Conservation (phyloP, 1,284 basidiomycete genomes). For the Cronartium ribicola region DNA sequence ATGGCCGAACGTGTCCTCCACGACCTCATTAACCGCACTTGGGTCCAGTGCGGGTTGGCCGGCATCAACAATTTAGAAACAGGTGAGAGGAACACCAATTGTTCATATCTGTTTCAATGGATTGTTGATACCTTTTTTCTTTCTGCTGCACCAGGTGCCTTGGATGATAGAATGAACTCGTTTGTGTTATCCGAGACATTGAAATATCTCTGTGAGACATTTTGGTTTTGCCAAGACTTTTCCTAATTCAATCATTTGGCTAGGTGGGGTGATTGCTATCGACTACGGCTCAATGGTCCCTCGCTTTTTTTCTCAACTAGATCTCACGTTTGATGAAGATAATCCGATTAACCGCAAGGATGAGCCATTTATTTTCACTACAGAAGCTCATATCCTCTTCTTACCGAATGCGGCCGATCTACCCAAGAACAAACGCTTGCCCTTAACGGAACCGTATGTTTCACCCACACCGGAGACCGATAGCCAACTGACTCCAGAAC, state of each 20-base stretch:
- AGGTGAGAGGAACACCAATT: constrained; percentile 55
- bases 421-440: not conserved
- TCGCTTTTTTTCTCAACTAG: constrained; percentile 55
- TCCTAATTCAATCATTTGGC: constrained; percentile 9
- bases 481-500: constrained; percentile 57
- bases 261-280: not conserved
- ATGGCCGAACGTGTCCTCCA: constrained; percentile 76
- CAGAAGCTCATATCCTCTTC: constrained; percentile 82
- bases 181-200: constrained; percentile 68
- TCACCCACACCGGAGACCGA: no score
- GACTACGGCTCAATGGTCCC: not conserved
- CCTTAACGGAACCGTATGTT: not conserved
- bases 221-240: constrained; percentile 20
- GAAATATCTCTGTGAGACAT: constrained; percentile 71
- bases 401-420: constrained; percentile 53
- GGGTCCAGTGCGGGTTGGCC: constrained; percentile 77
- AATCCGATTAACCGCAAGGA: constrained; percentile 69
- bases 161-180: constrained; percentile 87
- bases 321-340: constrained; percentile 80
- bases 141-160: constrained; percentile 52
- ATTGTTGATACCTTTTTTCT: no score
- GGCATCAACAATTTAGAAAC: constrained; percentile 72
- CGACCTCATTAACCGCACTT: constrained; percentile 68
- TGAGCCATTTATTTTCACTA: constrained; percentile 79
- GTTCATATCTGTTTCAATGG: constrained; percentile 3